Conservation (phyloP, 2,329 filamentous ascomycete species). For the Nemania abortiva region DNA sequence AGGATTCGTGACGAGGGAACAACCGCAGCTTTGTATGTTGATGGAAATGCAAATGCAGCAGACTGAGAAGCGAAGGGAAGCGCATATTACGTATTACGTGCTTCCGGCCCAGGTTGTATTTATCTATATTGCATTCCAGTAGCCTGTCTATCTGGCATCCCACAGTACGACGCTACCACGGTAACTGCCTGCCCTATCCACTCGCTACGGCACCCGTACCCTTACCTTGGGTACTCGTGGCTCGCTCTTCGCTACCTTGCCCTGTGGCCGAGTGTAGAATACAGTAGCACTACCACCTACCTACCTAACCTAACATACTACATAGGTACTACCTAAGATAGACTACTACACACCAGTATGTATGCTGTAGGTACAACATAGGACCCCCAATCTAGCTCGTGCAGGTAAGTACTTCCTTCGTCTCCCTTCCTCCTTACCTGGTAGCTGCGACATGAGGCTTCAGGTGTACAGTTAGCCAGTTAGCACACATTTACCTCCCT, state of each 20-base stretch:
- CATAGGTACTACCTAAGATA: neutral
- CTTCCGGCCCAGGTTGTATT: neutral
- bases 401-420: neutral
- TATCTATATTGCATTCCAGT: conserved; percentile 7
- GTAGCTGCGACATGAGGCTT: conserved; percentile 16
- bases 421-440: neutral
- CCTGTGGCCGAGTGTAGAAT: conserved; percentile 4
- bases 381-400: neutral
- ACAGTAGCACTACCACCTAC: no score
- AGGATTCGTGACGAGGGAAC: conserved; percentile 29
- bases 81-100: conserved; percentile 3
- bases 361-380: neutral
- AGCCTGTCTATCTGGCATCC: neutral
- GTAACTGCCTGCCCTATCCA: conserved; percentile 6
- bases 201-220: conserved; percentile 8
- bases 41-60: conserved; percentile 25
- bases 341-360: no score
- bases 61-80: conserved; percentile 8
- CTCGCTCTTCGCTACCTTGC: conserved; percentile 17
- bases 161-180: conserved; percentile 14
- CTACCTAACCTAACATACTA: neutral
- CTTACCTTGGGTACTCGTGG: conserved; percentile 12
- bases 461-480: neutral
- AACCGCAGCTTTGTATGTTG: conserved; percentile 36
- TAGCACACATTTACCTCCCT: conserved; percentile 2